Percentiles rank a stretch among this genome's conserved stretches.
Evolutionary conservation across 768 basidiomycete genomes (phyloP).

Genomic region (Peribolospora kevripleyi): DNA sequence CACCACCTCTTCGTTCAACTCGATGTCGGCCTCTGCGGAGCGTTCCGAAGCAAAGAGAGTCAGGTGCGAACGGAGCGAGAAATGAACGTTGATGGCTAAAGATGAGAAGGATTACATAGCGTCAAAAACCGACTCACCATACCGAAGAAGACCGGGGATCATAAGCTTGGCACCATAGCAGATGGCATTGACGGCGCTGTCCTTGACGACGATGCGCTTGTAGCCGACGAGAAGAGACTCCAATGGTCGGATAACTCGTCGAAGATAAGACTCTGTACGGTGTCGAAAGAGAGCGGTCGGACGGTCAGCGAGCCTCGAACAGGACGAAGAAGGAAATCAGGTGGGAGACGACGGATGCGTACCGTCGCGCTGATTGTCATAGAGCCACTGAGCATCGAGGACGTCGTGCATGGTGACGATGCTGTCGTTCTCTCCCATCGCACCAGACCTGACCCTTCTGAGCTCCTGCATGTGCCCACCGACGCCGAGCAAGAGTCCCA

Average conservation of each 20-base stretch:
- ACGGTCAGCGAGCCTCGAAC: not conserved
- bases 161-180: constrained; percentile 99
- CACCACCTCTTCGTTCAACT: constrained; percentile 83
- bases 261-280: constrained; percentile 71
- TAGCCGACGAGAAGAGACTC: constrained; percentile 85
- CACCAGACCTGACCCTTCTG: constrained; percentile 76
- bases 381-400: constrained; percentile 92
- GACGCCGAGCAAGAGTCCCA: constrained; percentile 79
- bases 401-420: constrained; percentile 99
- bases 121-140: constrained; percentile 23
- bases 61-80: not conserved
- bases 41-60: not conserved
- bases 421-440: constrained; percentile 90
- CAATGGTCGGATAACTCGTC: constrained; percentile 77
- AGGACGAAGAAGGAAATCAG: constrained; percentile 10
- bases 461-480: constrained; percentile 99
- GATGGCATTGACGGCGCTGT: constrained; percentile 94
- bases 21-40: constrained; percentile 48
- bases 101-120: not conserved
- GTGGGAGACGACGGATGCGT: constrained; percentile 7
- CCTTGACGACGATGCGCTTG: constrained; percentile 97
- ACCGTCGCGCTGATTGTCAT: constrained; percentile 95
- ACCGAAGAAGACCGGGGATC: constrained; percentile 93
- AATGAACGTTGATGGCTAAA: not conserved
- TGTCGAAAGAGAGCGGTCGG: not conserved